Conservation (phyloP, 192 early-diverging fungal species). For the Linnemannia zychae region DNA sequence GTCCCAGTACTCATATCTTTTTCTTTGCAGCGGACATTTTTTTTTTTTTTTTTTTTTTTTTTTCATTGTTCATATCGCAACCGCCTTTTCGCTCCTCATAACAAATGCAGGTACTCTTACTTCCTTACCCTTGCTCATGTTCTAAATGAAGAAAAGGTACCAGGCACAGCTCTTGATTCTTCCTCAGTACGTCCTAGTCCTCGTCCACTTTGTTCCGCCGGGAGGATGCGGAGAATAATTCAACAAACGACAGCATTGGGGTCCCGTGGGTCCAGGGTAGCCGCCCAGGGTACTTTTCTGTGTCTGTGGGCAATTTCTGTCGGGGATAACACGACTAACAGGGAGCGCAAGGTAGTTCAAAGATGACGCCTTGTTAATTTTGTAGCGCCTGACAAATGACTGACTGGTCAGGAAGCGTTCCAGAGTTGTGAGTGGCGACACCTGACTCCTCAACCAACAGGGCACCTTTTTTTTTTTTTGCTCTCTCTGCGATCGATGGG, state of each 20-base stretch:
- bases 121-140: too few relatives aligned
- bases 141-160: neutral
- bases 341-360: neutral
- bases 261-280: neutral
- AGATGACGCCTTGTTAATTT: neutral
- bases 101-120: neutral
- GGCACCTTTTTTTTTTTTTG: neutral
- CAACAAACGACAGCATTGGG: constrained; percentile 1
- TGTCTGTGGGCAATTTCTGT: neutral
- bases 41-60: neutral
- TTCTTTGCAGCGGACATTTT: constrained; percentile 10
- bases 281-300: neutral
- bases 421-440: neutral
- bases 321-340: neutral
- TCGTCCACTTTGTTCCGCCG: neutral
- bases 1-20: neutral
- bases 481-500: neutral
- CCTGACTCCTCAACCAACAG: neutral
- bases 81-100: neutral
- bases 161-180: neutral
- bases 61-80: neutral
- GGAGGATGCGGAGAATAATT: neutral
- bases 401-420: neutral
- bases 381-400: neutral
- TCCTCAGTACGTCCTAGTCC: neutral